Base-by-base conservation (phyloP, 2,329 filamentous ascomycete genomes). In the Ophiostoma perfectum region DNA sequence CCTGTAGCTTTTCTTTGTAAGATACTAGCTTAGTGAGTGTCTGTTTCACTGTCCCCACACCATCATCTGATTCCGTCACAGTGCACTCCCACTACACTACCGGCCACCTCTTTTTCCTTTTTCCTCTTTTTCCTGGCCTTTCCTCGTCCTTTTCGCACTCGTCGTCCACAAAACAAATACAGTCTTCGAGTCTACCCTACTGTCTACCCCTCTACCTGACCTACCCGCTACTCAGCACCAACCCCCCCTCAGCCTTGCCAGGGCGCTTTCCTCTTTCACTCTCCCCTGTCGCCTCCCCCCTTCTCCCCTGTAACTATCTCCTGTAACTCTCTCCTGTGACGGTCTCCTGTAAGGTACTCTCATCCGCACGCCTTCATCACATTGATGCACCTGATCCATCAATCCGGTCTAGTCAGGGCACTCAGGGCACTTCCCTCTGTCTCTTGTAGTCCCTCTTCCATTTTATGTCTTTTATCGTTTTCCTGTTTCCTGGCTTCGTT, bases 311-410 rank as follows among this genome's bases (percentile, higher is more conserved):
- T 42, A 63, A 9, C 38, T 4, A 27, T 12, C 38, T 42, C 60
- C 27, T 27, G n/a, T 63, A 63, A 44, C 38, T 42, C 4, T 27
- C 55, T 39, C 55, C 36, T 27, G 49, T 52, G 18, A 63, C 12
- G 16, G 3, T 39, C 55, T 63, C 60, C 60, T 63, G 60, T 63
- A 63, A 63, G 60, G 38, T 63, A 42, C 60, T 42, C 60, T 63
- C 27, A 9, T 11, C 60, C 12, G 16, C 60, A 18, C 49, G 18
- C 14, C 49, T 27, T 55, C 49, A 39, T 63, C 60, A 63, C 60
- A 63, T 63, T 42, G 60, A 63, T 63, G 60, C 60, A 63, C 60
- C 60, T 63, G 60, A 41, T 42, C 60, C 60, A 63, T 63, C 60
- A 63, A 63, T 63, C 38, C 39, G 60, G 60, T 42, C 60, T 63